Evolutionary conservation across 345 rosid genomes (phyloP).

Genomic region (Eucalyptus polybractea): DNA sequence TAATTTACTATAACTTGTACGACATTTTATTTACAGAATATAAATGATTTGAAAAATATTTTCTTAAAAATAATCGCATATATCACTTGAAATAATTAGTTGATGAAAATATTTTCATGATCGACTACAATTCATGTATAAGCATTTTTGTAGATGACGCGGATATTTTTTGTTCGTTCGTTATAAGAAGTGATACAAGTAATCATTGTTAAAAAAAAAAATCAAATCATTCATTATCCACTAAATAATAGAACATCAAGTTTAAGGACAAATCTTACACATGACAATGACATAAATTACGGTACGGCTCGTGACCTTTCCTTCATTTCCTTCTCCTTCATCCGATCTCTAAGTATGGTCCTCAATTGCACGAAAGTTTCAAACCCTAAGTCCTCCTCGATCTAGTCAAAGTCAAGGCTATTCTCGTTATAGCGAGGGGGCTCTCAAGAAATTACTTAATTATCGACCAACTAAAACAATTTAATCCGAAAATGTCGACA

Average conservation of each 20-base stretch:
- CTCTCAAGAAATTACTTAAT: too few species aligned
- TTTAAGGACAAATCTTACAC: neutral
- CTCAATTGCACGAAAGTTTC: neutral
- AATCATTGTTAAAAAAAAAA: neutral
- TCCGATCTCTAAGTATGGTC: neutral
- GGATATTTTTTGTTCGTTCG: rapidly evolving
- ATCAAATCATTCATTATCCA: neutral
- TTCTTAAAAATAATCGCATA: rapidly evolving
- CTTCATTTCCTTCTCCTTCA: neutral
- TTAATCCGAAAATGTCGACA: rapidly evolving
- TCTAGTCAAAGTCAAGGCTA: too few species aligned
- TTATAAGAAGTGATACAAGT: rapidly evolving
- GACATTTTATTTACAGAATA: rapidly evolving
- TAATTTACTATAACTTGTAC: rapidly evolving
- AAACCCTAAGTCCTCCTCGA: neutral
- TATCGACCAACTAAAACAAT: too few species aligned
- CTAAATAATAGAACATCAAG: neutral
- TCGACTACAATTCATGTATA: rapidly evolving
- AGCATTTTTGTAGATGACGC: rapidly evolving
- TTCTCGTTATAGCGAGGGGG: too few species aligned
- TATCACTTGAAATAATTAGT: neutral
- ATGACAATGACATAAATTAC: neutral
- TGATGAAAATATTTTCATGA: neutral
- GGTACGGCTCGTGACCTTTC: neutral
- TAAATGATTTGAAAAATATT: rapidly evolving